Conservation (phyloP, 805 yeast species). For the Candida michaelii region DNA sequence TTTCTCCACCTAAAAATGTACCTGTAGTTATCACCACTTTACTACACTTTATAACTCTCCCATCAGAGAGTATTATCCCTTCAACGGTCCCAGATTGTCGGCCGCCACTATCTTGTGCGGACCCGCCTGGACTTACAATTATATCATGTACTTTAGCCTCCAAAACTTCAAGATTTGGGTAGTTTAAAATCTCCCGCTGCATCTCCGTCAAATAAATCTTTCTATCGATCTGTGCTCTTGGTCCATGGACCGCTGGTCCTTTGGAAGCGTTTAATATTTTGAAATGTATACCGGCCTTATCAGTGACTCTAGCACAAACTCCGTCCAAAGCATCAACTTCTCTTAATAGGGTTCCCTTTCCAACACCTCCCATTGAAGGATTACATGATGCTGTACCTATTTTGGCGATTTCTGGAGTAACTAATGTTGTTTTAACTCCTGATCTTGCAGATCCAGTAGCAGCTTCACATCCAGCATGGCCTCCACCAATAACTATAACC, state of each 20-base stretch:
- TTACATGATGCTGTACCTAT: conserved; percentile 96
- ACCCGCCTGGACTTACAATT: conserved; percentile 48
- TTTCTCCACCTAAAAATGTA: conserved; percentile 91
- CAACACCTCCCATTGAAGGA: conserved; percentile 98
- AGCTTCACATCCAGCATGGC: conserved; percentile 99
- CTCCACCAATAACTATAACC: conserved; percentile 92
- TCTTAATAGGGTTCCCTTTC: conserved; percentile 87
- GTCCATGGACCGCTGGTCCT: conserved; percentile 99
- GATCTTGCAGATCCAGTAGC: conserved; percentile 89
- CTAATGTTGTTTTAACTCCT: conserved; percentile 66
- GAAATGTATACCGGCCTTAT: conserved; percentile 89
- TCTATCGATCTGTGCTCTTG: conserved; percentile 94
- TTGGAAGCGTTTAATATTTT: conserved; percentile 80
- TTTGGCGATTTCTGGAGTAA: conserved; percentile 73
- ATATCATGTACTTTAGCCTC: conserved; percentile 86
- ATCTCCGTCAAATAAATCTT: conserved; percentile 72
- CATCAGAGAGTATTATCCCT: conserved; percentile 77
- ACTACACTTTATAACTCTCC: conserved; percentile 55
- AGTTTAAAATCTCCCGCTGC: conserved; percentile 62
- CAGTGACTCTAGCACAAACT: conserved; percentile 81
- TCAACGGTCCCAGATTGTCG: conserved; percentile 47
- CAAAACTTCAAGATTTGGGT: conserved; percentile 56
- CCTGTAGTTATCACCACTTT: conserved; percentile 92
- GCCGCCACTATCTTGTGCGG: conserved; percentile 30
- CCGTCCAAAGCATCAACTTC: conserved; percentile 98